Base-by-base conservation (phyloP, 257 asterid genomes). In the Solanum pinnatisectum region DNA sequence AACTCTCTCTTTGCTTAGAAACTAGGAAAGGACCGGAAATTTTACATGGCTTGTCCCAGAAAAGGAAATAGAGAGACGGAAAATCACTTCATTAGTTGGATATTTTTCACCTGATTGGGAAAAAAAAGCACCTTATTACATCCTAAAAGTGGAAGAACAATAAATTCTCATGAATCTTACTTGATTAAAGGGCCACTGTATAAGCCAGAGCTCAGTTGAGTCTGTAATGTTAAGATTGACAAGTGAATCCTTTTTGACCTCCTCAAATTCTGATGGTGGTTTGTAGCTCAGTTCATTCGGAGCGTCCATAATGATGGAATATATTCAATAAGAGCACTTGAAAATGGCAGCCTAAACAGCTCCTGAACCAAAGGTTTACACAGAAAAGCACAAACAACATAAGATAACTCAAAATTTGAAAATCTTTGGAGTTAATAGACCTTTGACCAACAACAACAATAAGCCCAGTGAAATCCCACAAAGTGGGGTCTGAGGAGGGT, bases 161-260 rank as follows among this genome's bases (percentile, higher is more conserved):
- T 5, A 78, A 67, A 2, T 36, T n/a, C 52, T 36, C 39, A 16
- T 23, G 27, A 89, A 10, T 27, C 86, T 22, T 92, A 93, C 95
- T 67, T 92, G 94, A 91, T 91, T 91, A 81, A 88, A 68, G 11
- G 98, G 98, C 95, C 94, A 93, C 22, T 95, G 98, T 60, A 95
- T 86, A 65, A 94, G 98, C 96, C 98, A 95, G 15, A 95, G 93
- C 91, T 95, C 98, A 1, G 94, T 93, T 2, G 98, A 92, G 89
- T 94, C 96, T 0, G 89, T 88, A 30, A 88, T 60, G 18, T 92
- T 59, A 42, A 93, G 89, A 60, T 93, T 94, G 67, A 93, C 15
- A 5, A 95, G 95, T 8, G 96, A 89, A 68, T 92, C 94, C 87
- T 77, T 94, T 60, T 87, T 88, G 77, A 93, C 93, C 90, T 92